Evolutionary conservation across 2,329 filamentous ascomycete species (phyloP), one percentile per base, ranked within the genome.

Genomic region (Colletotrichum tofieldiae): DNA sequence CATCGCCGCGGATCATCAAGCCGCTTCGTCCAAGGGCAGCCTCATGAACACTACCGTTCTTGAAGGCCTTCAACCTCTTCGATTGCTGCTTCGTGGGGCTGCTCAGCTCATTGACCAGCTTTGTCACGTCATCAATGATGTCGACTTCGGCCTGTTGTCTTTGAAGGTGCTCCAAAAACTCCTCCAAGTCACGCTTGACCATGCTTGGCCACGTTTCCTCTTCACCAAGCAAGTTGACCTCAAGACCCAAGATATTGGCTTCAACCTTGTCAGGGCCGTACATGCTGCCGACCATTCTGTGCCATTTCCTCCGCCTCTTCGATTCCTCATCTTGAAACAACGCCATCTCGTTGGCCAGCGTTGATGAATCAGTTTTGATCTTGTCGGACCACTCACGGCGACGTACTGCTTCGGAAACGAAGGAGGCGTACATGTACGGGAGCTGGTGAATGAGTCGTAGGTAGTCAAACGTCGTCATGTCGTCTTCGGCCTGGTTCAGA

Each of bases 41-140:
- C 79, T 98, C 96, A 77, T 98, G 95, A 47, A 98, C 89, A 79
- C 96, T 98, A 20, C 96, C 96, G 79, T 97, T 96, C 80, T 98
- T 98, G 86, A 99, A 98, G 6, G 94, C 95, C 80, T 96, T 97
- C 8, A 96, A 90, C 69, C 94, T 91, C 81, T 94, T 95, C 73
- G 92, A 90, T 79, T 97, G 95, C 80, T 96, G 94, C 77, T 93
- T 94, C 0, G 94, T 96, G 3, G 96, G 95, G 67, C 89, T 90
- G 79, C 92, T 92, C 18, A 98, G 86, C 65, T 97, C 95, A 73
- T 92, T 91, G 72, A 97, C 88, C 23, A 95, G 89, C 78, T 94
- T 93, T 4, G 87, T 85, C 43, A 98, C 87, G 63, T 97, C 94
- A 14, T 91, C 87, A 1, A 94, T 85, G 71, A 95, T 85, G 1